Base-by-base conservation (phyloP, 2,329 filamentous ascomycete species). In the Pseudocercospora eumusae region DNA sequence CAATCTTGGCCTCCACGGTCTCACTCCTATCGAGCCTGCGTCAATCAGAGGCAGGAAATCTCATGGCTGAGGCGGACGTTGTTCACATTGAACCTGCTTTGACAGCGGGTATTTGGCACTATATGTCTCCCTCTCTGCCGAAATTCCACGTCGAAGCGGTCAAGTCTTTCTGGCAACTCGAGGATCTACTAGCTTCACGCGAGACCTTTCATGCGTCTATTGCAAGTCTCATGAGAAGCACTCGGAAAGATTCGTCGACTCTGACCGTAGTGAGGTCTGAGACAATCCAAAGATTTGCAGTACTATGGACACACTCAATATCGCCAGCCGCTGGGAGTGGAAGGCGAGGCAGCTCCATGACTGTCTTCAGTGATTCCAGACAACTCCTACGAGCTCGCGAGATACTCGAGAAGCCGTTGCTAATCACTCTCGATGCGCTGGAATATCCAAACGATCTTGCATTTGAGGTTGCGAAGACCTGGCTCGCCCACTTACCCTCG, bases 91-190 rank as follows among this genome's bases (percentile, higher is more conserved):
- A 93, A 4, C 82, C 86, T 20, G 82, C 85, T 27, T 78, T 98
- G 21, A 87, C 95, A 15, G 81, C 81, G 1, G 84, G 88, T 60
- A 83, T 93, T 0, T 99, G 95, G 95, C 76, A 80, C 4, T 92
- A 91, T 70, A 78, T 99, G 42, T 90, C 92, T 0, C 88, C 91
- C n/a, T 83, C 87, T 11, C 88, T 88, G 65, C 92, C 93, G 0
- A 96, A 96, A 73, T 96, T 93, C 68, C 95, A 98, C 72, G 93
- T 99, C 31, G 96, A 99, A 78, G 88, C 92, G 18, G 91, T 96
- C 8, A 87, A 90, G 61, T 89, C 87, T 68, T 79, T 99, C 42
- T 96, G 95, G 91, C 87, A 92, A 67, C 79, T 99, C 56, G 92
- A 98, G 69, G 65, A 67, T 11, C 50, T 71, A n/a, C 20, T 67